A percentile compares a stretch with the other conserved stretches of the same genome.
Conservation (phyloP, 2,329 filamentous ascomycete species). For the Arachnomyces sp. region DNA sequence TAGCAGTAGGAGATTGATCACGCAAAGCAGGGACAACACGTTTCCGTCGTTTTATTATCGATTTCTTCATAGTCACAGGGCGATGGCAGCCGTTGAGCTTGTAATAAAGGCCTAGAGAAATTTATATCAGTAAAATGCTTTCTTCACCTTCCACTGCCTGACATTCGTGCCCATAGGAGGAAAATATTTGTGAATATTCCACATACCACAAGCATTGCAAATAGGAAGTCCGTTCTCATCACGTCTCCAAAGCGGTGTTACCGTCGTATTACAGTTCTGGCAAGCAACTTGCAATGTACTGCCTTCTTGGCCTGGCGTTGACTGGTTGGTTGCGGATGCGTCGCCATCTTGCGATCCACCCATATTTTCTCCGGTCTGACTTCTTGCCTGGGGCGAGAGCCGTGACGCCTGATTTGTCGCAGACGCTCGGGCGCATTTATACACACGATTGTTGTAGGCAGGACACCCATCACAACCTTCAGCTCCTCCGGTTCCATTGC, state of each 20-base stretch:
- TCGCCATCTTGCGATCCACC: constrained; percentile 19
- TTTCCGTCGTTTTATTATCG: constrained; percentile 91
- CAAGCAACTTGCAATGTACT: constrained; percentile 70
- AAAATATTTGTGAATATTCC: neutral
- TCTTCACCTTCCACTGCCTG: no score
- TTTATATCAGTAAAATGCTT: constrained; percentile 5
- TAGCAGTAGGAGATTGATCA: constrained; percentile 37
- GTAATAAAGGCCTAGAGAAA: constrained; percentile 70
- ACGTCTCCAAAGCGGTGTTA: constrained; percentile 90
- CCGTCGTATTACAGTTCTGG: constrained; percentile 93
- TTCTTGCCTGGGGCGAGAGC: constrained; percentile 23
- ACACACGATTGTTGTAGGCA: constrained; percentile 92
- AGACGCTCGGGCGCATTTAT: constrained; percentile 61
- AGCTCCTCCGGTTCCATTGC: constrained; percentile 92
- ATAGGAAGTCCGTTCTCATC: constrained; percentile 95
- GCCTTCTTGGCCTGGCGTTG: constrained; percentile 17
- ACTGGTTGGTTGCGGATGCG: constrained; percentile 14
- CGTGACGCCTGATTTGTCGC: constrained; percentile 23
- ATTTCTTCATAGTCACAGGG: constrained; percentile 97
- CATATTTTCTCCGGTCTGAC: constrained; percentile 18
- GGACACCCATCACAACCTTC: constrained; percentile 94
- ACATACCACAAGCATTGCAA: constrained; percentile 93
- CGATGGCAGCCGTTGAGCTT: constrained; percentile 91
- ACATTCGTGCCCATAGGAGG: no score
- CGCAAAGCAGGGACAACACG: constrained; percentile 75